Evolutionary conservation across 2,329 filamentous ascomycete species (phyloP), one percentile per base, ranked within the genome.

Genomic region (Claviceps humidiphila): DNA sequence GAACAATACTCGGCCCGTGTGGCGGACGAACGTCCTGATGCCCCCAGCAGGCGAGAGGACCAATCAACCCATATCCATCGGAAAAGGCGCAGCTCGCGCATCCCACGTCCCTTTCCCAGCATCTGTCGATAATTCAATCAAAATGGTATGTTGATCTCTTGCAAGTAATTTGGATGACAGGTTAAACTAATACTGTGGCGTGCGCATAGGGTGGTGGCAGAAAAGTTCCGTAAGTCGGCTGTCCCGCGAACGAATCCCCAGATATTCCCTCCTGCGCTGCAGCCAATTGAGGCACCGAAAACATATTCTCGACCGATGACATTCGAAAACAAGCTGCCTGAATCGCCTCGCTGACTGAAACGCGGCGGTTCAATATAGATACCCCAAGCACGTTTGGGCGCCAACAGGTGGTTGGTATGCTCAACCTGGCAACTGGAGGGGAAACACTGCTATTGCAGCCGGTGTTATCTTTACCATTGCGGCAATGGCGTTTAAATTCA

Each of bases 341-440:
- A 55, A 30, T 30, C 20, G 26, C 38, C 5, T 38, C 20, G 48
- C 20, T 41, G 14, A 22, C 30, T 34, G 30, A 34, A n/a, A 38
- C 2, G 22, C 38, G 11, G 14, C 26, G 55, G 48, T 41, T 54
- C 49, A 17, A 38, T 42, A 47, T 63, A 95, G 89, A 66, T 95
- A 95, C 73, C 90, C 89, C 70, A 96, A 95, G 78, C 91, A 98
- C 78, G 89, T 98, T 78, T 98, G 93, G 93, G 97, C 93, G 65
- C 93, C 93, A 56, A 78, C 91, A 59, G 93, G 93, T 78, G 93
- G 93, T 72, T 98, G 93, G 93, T 98, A 98, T 72, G 75, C 85
- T 51, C 91, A 95, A 69, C 93, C 93, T 51, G 76, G 80, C 60
- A 98, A 98, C 78, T 98, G 93, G 93, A 93, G 86, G 69, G 73